A percentile compares a stretch with the other conserved stretches of the same genome.
These are phyloP conservation scores for Talaromyces sp. DNA, from an alignment of 2,329 filamentous ascomycete genomes.

Conservation along the genomic window DNA sequence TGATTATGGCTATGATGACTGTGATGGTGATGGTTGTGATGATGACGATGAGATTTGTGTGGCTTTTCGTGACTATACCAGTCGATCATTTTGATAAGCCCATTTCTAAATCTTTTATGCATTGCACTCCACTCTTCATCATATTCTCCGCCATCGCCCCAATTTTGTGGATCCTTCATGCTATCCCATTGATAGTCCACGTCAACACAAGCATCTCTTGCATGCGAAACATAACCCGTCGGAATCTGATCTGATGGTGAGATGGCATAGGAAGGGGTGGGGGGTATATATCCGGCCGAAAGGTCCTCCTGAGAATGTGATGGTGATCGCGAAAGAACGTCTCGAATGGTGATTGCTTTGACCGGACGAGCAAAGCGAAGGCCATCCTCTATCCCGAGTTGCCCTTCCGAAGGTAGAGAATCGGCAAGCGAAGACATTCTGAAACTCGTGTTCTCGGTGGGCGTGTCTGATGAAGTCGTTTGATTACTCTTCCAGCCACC, in stretches of 20 bases:
- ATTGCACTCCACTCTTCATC: slow-evolving; percentile 95
- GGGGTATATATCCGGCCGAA: slow-evolving; percentile 63
- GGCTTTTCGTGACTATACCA: slow-evolving; percentile 61
- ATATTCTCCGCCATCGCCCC: slow-evolving; percentile 82
- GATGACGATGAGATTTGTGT: slow-evolving; percentile 42
- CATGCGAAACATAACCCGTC: slow-evolving; percentile 82
- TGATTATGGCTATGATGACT: slow-evolving; percentile 51
- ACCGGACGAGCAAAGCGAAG: background rate
- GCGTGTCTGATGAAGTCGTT: slow-evolving; percentile 21
- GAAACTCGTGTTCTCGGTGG: slow-evolving; percentile 25
- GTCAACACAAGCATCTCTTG: slow-evolving; percentile 76
- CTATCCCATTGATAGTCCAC: slow-evolving; percentile 98
- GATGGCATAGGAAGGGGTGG: slow-evolving; percentile 77
- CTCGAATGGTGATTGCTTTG: slow-evolving; percentile 19
- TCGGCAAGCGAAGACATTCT: slow-evolving; percentile 38
- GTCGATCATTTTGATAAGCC: slow-evolving; percentile 71
- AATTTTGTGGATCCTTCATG: slow-evolving; percentile 70
- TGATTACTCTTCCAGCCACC: slow-evolving; percentile 53
- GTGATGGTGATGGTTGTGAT: slow-evolving; percentile 48
- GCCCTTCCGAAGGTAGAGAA: slow-evolving; percentile 41
- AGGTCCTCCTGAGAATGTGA: slow-evolving; percentile 30
- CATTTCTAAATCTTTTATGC: slow-evolving; percentile 83
- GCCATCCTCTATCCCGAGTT: slow-evolving; percentile 46
- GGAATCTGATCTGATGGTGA: slow-evolving; percentile 79
- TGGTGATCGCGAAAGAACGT: slow-evolving; percentile 31